A percentile compares a stretch with the other conserved stretches of the same genome.
Evolutionary conservation across 2,329 filamentous ascomycete genomes (phyloP).

Genomic region (Ramularia endophylla): DNA sequence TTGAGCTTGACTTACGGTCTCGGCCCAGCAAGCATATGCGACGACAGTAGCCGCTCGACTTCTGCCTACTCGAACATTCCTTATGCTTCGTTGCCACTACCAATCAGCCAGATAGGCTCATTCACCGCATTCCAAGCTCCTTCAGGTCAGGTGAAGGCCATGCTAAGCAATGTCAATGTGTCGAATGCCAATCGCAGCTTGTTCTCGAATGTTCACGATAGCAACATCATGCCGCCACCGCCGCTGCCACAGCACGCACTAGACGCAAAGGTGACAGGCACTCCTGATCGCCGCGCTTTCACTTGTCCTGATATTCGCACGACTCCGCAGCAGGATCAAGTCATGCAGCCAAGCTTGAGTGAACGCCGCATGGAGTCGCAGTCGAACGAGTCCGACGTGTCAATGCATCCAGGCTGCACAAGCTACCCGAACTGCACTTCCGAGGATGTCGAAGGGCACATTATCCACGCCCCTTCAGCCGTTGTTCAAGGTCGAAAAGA

Average conservation of each 20-base stretch:
- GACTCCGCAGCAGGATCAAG: conserved; percentile 5
- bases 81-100: conserved; percentile 9
- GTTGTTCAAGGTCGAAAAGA: conserved; percentile 24
- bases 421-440: conserved; percentile 26
- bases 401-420: conserved; percentile 30
- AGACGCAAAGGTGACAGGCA: conserved; percentile 3
- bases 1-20: conserved; percentile 1
- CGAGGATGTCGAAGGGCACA: conserved; percentile 22
- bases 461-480: conserved; percentile 20
- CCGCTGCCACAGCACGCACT: conserved; percentile 19
- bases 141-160: too few relatives aligned
- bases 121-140: too few relatives aligned
- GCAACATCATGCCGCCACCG: conserved; percentile 22
- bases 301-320: conserved; percentile 1
- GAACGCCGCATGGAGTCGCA: conserved; percentile 18
- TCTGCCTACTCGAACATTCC: conserved; percentile 19
- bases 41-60: conserved; percentile 16
- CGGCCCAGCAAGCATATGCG: neutral
- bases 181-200: neutral
- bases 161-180: neutral
- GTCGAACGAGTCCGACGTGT: conserved; percentile 27
- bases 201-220: too few relatives aligned
- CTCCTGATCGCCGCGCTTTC: neutral
- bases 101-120: neutral
- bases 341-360: conserved; percentile 7